A percentile compares a stretch with the other conserved stretches of the same genome.
Evolutionary conservation across 768 basidiomycete species (phyloP).

Genomic region (Auriscalpium vulgare): DNA sequence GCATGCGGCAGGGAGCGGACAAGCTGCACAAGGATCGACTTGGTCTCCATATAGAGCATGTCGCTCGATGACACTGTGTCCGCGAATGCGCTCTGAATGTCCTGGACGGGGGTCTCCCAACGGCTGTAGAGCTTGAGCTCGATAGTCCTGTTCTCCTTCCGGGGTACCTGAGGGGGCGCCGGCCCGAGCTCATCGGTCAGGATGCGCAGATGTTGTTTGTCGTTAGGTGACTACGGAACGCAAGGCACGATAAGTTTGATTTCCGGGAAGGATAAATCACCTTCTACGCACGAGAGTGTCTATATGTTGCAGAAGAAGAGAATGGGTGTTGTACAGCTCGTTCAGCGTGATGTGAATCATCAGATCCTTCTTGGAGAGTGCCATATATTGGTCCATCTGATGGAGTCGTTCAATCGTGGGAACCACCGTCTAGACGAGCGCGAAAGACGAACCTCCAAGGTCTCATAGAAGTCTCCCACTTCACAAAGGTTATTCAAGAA

Average conservation of each 20-base stretch:
- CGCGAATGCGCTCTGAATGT: conserved; percentile 93
- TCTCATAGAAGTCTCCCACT: conserved; percentile 98
- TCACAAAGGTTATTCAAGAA: conserved; percentile 97
- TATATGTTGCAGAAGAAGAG: conserved; percentile 89
- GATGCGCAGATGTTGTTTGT: conserved; percentile 95
- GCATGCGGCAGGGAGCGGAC: conserved; percentile 88
- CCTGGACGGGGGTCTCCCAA: conserved; percentile 99
- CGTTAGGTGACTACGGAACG: conserved; percentile 75
- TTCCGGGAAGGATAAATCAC: background rate
- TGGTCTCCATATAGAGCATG: conserved; percentile 99
- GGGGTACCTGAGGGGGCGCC: conserved; percentile 90
- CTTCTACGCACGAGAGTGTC: conserved; percentile 71
- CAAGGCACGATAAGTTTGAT: background rate
- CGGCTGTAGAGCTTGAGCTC: conserved; percentile 91
- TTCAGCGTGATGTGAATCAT: conserved; percentile 98
- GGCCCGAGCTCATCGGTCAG: conserved; percentile 93
- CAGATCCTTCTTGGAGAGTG: conserved; percentile 96
- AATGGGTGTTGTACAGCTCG: conserved; percentile 98
- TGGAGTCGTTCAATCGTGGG: background rate
- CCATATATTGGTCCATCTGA: conserved; percentile 99
- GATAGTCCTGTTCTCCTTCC: conserved; percentile 94
- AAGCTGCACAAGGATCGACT: conserved; percentile 97
- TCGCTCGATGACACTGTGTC: conserved; percentile 95
- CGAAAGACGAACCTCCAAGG: conserved; percentile 67
- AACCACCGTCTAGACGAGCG: background rate